These are phyloP conservation scores for Coniferiporia weirii DNA, from an alignment of 1,284 basidiomycete species.

Conservation along the genomic window DNA sequence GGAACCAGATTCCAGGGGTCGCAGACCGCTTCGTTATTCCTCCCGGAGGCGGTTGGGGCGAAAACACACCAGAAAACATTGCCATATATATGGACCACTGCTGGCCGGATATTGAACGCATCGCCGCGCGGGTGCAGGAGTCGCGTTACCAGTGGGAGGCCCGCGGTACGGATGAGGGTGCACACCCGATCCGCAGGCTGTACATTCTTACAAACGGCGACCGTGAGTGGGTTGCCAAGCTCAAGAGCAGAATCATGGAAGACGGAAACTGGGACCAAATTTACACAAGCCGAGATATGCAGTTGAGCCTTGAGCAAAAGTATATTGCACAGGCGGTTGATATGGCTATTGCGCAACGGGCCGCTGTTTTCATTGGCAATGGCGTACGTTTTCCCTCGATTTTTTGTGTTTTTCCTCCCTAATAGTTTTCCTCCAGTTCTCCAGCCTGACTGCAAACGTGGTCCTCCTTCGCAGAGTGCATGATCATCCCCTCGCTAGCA, in stretches of 20 bases:
- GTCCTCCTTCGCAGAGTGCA: conserved; percentile 26
- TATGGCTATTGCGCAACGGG: conserved; percentile 36
- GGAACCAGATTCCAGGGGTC: conserved; percentile 37
- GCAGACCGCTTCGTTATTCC: conserved; percentile 33
- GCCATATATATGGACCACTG: conserved; percentile 35
- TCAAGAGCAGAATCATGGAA: conserved; percentile 22
- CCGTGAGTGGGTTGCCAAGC: conserved; percentile 26
- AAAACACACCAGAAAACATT: conserved; percentile 18
- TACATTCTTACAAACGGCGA: conserved; percentile 37
- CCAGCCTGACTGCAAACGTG: conserved; percentile 26
- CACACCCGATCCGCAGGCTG: conserved; percentile 23
- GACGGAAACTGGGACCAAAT: conserved; percentile 20
- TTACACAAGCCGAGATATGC: conserved; percentile 20
- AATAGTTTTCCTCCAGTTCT: conserved; percentile 22
- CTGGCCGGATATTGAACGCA: conserved; percentile 36
- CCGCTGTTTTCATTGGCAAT: conserved; percentile 40
- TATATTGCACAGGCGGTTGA: conserved; percentile 35
- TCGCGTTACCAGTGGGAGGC: conserved; percentile 23
- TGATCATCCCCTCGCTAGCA: conserved; percentile 1
- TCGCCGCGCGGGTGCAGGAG: conserved; percentile 34
- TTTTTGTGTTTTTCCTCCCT: not conserved
- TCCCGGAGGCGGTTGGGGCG: conserved; percentile 13
- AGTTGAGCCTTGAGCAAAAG: conserved; percentile 25
- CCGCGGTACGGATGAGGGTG: not conserved
- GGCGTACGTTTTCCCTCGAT: conserved; percentile 29